These are phyloP conservation scores for Jatropha curcas DNA, from an alignment of 345 rosid genomes.

Conservation along the genomic window DNA sequence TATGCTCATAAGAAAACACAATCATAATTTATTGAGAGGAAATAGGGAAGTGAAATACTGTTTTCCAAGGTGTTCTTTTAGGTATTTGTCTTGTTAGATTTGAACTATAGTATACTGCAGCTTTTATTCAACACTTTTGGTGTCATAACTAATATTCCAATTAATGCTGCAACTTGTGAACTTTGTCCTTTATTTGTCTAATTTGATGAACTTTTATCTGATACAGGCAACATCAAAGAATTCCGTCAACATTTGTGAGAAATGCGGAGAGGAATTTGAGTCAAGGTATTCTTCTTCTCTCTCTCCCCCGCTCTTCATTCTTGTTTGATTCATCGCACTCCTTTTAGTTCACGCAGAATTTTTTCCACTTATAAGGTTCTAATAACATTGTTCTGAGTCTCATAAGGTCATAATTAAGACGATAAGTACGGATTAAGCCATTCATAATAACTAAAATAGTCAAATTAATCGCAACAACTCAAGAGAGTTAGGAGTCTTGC, in stretches of 20 bases:
- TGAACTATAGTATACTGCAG: background rate
- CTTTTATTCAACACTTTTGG: background rate
- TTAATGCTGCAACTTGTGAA: background rate
- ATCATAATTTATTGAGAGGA: background rate
- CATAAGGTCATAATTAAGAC: too few relatives aligned
- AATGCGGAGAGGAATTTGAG: constrained; percentile 81
- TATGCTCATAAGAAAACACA: background rate
- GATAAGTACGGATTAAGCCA: too few relatives aligned
- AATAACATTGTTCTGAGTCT: too few relatives aligned
- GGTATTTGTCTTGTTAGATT: background rate
- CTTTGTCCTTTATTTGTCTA: constrained; percentile 2
- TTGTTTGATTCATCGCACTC: too few relatives aligned
- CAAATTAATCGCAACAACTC: too few relatives aligned
- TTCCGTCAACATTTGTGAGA: constrained; percentile 59
- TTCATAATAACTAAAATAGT: too few relatives aligned
- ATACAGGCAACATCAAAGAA: constrained; percentile 60
- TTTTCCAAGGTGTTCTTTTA: background rate
- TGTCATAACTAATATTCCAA: background rate
- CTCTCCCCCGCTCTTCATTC: too few relatives aligned
- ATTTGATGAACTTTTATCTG: constrained; percentile 9
- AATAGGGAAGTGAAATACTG: background rate
- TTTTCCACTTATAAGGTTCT: too few relatives aligned
- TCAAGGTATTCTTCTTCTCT: constrained; percentile 58
- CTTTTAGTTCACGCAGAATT: too few relatives aligned
- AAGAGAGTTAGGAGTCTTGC: too few relatives aligned